A percentile compares a stretch with the other conserved stretches of the same genome.
phyloP scores from a whole-genome alignment of 148 eudicot genomes.

The Vaccinium vitisidaea region DNA sequence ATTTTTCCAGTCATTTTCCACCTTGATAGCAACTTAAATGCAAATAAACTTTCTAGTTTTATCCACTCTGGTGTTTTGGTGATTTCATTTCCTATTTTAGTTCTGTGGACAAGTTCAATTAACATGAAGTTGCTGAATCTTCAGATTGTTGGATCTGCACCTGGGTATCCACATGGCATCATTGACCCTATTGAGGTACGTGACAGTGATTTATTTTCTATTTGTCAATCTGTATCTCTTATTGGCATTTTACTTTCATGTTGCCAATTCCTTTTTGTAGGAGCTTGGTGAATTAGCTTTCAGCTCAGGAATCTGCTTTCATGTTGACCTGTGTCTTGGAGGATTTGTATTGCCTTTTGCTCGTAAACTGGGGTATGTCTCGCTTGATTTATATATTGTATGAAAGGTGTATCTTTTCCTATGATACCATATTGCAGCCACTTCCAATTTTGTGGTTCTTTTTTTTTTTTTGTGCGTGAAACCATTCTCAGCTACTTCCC shows the following conservation, averaged over 20 bases:
- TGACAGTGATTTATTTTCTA: neutral
- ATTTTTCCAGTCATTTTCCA: neutral
- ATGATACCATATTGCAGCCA: neutral
- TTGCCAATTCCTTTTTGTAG: constrained; percentile 36
- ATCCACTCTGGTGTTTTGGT: constrained; percentile 8
- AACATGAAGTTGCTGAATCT: constrained; percentile 19
- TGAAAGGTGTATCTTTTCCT: neutral
- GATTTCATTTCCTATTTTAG: neutral
- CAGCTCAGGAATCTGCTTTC: constrained; percentile 72
- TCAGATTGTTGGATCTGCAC: constrained; percentile 98
- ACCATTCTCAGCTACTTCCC: neutral
- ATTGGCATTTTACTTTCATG: constrained; percentile 13
- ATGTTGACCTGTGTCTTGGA: constrained; percentile 98
- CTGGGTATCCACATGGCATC: constrained; percentile 97
- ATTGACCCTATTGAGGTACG: constrained; percentile 90
- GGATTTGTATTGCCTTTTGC: constrained; percentile 99
- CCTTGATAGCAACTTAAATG: constrained; percentile 7
- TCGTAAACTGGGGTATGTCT: constrained; percentile 77
- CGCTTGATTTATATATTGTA: neutral
- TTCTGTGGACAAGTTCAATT: constrained; percentile 12
- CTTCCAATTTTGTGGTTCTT: neutral
- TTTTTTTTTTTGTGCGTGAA: neutral
- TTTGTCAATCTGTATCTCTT: neutral
- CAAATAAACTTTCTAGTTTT: constrained; percentile 1
- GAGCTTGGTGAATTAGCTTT: constrained; percentile 88